These are phyloP conservation scores for Limtongozyma cylindracea DNA, from an alignment of 805 yeast genomes.

Conservation along the genomic window DNA sequence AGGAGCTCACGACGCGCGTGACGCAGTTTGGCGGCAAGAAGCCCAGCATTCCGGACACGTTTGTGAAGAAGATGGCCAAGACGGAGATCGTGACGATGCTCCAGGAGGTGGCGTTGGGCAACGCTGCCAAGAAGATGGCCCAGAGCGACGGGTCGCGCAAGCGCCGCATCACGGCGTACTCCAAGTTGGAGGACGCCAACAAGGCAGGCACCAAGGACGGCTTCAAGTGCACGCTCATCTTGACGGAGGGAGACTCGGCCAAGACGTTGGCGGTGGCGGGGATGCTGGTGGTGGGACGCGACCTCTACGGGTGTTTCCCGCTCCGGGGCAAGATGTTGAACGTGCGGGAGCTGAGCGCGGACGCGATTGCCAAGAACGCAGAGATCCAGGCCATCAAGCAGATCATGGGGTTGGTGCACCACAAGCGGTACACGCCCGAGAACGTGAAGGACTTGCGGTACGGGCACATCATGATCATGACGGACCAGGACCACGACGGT, in stretches of 20 bases:
- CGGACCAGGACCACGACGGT: slow-evolving; percentile 99
- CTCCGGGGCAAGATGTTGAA: slow-evolving; percentile 84
- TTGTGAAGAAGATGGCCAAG: slow-evolving; percentile 39
- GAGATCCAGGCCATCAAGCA: slow-evolving; percentile 91
- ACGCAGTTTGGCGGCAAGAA: slow-evolving; percentile 69
- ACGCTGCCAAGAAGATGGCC: slow-evolving; percentile 69
- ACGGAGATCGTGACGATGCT: slow-evolving; percentile 55
- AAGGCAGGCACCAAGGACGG: slow-evolving; percentile 91
- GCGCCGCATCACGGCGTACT: slow-evolving; percentile 66
- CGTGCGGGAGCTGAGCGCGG: slow-evolving; percentile 93
- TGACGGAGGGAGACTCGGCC: slow-evolving; percentile 97
- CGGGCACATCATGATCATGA: slow-evolving; percentile 96
- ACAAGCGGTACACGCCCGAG: slow-evolving; percentile 39
- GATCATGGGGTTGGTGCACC: slow-evolving; percentile 88
- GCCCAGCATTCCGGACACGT: slow-evolving; percentile 37
- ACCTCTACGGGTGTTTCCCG: slow-evolving; percentile 87
- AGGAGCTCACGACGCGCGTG: slow-evolving; percentile 74
- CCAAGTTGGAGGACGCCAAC: slow-evolving; percentile 85
- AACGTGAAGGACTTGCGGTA: slow-evolving; percentile 58
- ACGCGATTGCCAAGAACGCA: slow-evolving; percentile 75
- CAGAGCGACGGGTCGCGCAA: slow-evolving; percentile 76
- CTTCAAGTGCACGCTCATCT: slow-evolving; percentile 69
- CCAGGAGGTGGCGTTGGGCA: slow-evolving; percentile 61
- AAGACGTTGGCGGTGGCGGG: slow-evolving; percentile 82
- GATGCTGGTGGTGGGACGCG: slow-evolving; percentile 84